phyloP scores from a whole-genome alignment of 2,329 filamentous ascomycete genomes.

The Tolypocladium ovalisporum region DNA sequence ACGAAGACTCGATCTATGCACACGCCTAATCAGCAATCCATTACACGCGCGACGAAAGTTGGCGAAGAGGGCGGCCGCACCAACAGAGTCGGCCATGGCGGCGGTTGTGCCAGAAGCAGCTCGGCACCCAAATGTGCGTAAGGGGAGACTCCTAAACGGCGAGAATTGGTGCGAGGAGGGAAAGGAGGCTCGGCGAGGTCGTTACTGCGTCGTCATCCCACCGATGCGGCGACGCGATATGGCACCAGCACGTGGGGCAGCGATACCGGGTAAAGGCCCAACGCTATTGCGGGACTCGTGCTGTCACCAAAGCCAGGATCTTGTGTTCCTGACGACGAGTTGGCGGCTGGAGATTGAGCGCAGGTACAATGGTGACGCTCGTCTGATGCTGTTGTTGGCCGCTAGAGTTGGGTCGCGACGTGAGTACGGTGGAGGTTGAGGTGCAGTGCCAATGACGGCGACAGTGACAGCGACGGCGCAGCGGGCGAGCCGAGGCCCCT shows the following conservation, averaged over 20 bases:
- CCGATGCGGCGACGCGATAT: not conserved
- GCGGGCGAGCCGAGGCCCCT: not conserved
- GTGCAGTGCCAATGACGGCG: not conserved
- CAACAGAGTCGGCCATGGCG: conserved; percentile 27
- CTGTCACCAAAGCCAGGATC: not conserved
- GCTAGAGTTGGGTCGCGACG: not conserved
- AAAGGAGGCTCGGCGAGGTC: not conserved
- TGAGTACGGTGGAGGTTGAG: not conserved
- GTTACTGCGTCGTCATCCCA: not conserved
- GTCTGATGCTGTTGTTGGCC: not conserved
- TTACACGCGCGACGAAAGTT: not conserved
- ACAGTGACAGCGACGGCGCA: not conserved
- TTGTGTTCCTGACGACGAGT: not conserved
- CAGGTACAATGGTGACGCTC: not conserved
- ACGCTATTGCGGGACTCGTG: not conserved
- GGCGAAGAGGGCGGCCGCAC: conserved; percentile 11
- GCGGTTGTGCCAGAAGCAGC: not conserved
- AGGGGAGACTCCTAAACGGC: not conserved
- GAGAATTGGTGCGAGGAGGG: not conserved
- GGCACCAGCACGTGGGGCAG: not conserved
- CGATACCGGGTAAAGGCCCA: not conserved
- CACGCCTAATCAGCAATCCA: conserved; percentile 1
- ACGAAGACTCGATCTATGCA: conserved; percentile 87
- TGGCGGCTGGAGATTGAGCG: not conserved
- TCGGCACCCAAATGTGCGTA: not conserved